A percentile compares a stretch with the other conserved stretches of the same genome.
phyloP scores from a whole-genome alignment of 805 yeast genomes.

The Ogataea siamensis region DNA sequence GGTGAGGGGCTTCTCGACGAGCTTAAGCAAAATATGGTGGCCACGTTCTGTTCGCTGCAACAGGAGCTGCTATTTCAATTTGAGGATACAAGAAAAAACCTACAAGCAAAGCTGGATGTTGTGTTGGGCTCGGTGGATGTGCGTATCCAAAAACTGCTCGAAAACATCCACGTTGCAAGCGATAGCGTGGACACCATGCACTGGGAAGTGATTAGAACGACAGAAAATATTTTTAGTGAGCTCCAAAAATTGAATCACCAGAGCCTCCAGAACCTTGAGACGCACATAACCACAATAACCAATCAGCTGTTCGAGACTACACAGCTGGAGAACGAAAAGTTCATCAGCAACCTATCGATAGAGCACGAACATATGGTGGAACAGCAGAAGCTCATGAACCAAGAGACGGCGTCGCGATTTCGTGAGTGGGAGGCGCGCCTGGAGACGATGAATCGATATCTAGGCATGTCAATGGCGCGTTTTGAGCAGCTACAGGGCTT shows the following conservation, averaged over 20 bases:
- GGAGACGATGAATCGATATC: conserved; percentile 4
- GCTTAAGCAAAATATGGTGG: conserved; percentile 7
- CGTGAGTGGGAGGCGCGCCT: conserved; percentile 8
- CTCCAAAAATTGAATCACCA: conserved; percentile 4
- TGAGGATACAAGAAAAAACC: background rate
- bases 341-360: conserved; percentile 4
- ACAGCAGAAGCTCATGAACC: conserved; percentile 3
- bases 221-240: conserved; percentile 1
- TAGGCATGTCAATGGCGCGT: conserved; percentile 9
- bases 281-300: conserved; percentile 5
- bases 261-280: conserved; percentile 3
- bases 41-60: conserved; percentile 7
- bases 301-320: conserved; percentile 2
- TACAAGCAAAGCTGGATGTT: background rate
- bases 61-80: background rate
- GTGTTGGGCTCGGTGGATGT: conserved; percentile 2
- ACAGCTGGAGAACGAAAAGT: conserved; percentile 1
- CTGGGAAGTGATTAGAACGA: conserved; percentile 1
- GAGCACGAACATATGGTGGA: conserved; percentile 7
- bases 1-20: conserved; percentile 7
- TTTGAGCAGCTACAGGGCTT: conserved; percentile 9
- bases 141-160: conserved; percentile 3
- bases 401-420: background rate
- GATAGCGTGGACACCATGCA: background rate
- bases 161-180: background rate